phyloP scores from a whole-genome alignment of 1,139 yeast genomes.

The Kodamaea fungicola region DNA sequence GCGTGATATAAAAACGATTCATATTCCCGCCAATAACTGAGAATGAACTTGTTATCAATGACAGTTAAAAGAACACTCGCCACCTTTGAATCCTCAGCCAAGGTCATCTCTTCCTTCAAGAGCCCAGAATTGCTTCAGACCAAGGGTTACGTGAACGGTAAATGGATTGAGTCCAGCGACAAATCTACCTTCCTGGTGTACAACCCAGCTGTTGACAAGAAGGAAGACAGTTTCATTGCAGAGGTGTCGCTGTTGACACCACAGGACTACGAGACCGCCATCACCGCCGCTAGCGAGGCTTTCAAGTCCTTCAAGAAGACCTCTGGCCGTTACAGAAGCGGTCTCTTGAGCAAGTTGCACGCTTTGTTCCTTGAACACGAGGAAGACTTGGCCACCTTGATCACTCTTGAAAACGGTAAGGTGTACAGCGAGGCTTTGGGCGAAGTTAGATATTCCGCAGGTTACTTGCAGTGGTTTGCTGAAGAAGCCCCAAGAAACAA shows the following conservation, averaged over 20 bases:
- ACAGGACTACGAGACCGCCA: slow-evolving; percentile 37
- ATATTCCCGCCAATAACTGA: too few relatives aligned
- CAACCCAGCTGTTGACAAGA: slow-evolving; percentile 42
- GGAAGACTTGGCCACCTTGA: slow-evolving; percentile 27
- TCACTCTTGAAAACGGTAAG: slow-evolving; percentile 33
- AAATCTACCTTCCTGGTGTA: slow-evolving; percentile 34
- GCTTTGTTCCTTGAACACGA: slow-evolving; percentile 22
- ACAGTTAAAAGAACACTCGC: slow-evolving; percentile 6
- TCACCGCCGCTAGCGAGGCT: slow-evolving; percentile 34
- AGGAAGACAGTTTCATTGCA: slow-evolving; percentile 28
- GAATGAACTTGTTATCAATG: too few relatives aligned
- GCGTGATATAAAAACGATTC: too few relatives aligned
- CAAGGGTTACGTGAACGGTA: slow-evolving; percentile 28
- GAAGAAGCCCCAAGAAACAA: slow-evolving; percentile 34
- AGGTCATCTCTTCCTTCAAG: slow-evolving; percentile 20
- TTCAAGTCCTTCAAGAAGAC: slow-evolving; percentile 36
- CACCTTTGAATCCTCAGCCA: slow-evolving; percentile 9
- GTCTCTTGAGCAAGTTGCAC: slow-evolving; percentile 30
- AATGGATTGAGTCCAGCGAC: slow-evolving; percentile 16
- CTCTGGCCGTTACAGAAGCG: slow-evolving; percentile 38
- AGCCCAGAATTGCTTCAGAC: slow-evolving; percentile 34
- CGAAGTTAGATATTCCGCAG: slow-evolving; percentile 31
- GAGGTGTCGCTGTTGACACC: slow-evolving; percentile 34
- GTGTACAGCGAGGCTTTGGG: slow-evolving; percentile 31
- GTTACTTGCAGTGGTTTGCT: slow-evolving; percentile 37